Evolutionary conservation across 2,329 filamentous ascomycete species (phyloP).

Genomic region (Arthrobotrys sphaeroides): DNA sequence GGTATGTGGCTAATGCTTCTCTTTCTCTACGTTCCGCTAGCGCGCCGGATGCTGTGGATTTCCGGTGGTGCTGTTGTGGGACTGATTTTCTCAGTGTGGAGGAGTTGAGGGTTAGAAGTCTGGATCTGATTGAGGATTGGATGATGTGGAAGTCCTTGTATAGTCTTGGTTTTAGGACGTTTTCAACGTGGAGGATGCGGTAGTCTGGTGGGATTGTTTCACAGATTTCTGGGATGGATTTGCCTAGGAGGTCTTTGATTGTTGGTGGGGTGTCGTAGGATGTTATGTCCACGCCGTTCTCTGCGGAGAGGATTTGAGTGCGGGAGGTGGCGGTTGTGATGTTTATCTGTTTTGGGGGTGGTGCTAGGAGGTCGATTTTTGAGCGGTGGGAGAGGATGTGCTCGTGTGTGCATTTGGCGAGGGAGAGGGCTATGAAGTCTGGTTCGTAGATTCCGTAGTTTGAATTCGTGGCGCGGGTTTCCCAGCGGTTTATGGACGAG

Average conservation of each 20-base stretch:
- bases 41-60: neutral
- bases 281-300: slow-evolving; percentile 53
- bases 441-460: slow-evolving; percentile 43
- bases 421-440: slow-evolving; percentile 39
- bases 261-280: slow-evolving; percentile 56
- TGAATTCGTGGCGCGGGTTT: slow-evolving; percentile 30
- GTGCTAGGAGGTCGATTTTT: neutral
- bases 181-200: slow-evolving; percentile 62
- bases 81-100: slow-evolving; percentile 53
- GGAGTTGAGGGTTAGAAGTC: slow-evolving; percentile 55
- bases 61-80: slow-evolving; percentile 7
- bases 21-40: slow-evolving; percentile 48
- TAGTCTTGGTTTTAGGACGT: slow-evolving; percentile 60
- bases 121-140: slow-evolving; percentile 57
- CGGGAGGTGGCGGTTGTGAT: slow-evolving; percentile 16
- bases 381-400: slow-evolving; percentile 10
- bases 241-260: slow-evolving; percentile 59
- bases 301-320: slow-evolving; percentile 18
- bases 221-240: slow-evolving; percentile 60
- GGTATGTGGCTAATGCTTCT: slow-evolving; percentile 61
- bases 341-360: neutral
- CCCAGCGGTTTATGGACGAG: slow-evolving; percentile 20
- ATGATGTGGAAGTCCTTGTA: slow-evolving; percentile 58
- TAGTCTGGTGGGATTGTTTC: slow-evolving; percentile 58
- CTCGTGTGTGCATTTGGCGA: slow-evolving; percentile 38